phyloP scores from a whole-genome alignment of 352 stramenopile species.

The Phytopythium mirpurense region DNA sequence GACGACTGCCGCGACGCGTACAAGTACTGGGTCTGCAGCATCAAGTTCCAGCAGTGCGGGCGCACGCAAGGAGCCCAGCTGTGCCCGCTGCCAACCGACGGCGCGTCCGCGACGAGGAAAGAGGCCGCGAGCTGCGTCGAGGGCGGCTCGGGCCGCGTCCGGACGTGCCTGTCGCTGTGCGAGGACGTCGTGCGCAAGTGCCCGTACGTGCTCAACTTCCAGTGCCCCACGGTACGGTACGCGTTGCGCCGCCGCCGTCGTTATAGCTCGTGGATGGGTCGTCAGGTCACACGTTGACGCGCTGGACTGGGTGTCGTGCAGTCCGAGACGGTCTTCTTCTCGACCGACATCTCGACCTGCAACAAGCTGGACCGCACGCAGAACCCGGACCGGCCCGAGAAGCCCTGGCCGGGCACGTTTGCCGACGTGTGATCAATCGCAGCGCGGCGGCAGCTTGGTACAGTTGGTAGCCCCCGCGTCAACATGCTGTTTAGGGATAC shows the following conservation, averaged over 20 bases:
- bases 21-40: constrained; percentile 86
- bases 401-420: constrained; percentile 74
- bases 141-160: constrained; percentile 34
- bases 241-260: neutral
- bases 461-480: no score
- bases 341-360: constrained; percentile 54
- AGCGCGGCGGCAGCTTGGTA: no score
- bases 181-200: constrained; percentile 85
- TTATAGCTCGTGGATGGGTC: neutral
- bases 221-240: constrained; percentile 71
- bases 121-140: constrained; percentile 26
- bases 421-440: constrained; percentile 26
- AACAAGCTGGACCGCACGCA: constrained; percentile 69
- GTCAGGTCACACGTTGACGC: no score
- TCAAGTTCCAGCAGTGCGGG: constrained; percentile 78
- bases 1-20: constrained; percentile 84
- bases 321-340: constrained; percentile 75
- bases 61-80: constrained; percentile 12
- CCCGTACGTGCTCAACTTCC: constrained; percentile 81
- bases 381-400: constrained; percentile 61
- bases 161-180: constrained; percentile 76
- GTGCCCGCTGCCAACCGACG: constrained; percentile 20
- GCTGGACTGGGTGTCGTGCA: constrained; percentile 13
- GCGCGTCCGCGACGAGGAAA: constrained; percentile 5
- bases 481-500: neutral